Conservation (phyloP, 2,329 filamentous ascomycete species). For the Alternaria triticina region DNA sequence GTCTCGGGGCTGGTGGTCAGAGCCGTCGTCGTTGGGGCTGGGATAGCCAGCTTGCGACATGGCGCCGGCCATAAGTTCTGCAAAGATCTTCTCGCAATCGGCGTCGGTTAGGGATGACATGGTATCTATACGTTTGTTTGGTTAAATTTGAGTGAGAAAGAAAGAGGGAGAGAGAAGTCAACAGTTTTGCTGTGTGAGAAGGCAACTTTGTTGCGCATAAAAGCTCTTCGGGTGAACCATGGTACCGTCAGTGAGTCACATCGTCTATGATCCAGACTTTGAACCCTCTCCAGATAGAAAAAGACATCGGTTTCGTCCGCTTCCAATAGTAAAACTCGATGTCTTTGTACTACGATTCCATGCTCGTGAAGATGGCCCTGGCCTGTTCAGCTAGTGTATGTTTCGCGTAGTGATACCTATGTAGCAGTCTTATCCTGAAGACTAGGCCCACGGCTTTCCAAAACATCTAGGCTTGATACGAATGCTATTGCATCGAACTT, state of each 20-base stretch:
- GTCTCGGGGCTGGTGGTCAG: neutral
- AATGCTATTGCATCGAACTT: too few species aligned
- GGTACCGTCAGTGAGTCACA: neutral
- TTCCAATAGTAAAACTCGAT: too few species aligned
- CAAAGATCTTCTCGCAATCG: neutral
- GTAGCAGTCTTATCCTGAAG: too few species aligned
- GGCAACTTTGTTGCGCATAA: neutral
- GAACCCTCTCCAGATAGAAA: too few species aligned
- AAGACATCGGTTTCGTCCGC: too few species aligned
- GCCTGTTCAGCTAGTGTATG: too few species aligned
- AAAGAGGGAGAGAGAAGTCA: neutral
- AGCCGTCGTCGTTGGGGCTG: neutral
- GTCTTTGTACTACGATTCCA: too few species aligned
- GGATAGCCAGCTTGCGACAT: neutral
- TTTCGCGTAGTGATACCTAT: too few species aligned
- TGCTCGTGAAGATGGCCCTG: too few species aligned
- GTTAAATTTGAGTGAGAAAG: neutral
- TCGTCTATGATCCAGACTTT: neutral
- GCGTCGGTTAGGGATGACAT: neutral
- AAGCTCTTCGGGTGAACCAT: neutral
- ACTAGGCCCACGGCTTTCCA: too few species aligned
- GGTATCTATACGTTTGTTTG: neutral
- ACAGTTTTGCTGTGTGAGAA: neutral
- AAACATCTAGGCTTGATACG: too few species aligned
- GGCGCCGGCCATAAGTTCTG: neutral